Percentiles rank a stretch among this genome's conserved stretches.
Conservation (phyloP, 2,329 filamentous ascomycete genomes). For the Microthyrium microscopicum region DNA sequence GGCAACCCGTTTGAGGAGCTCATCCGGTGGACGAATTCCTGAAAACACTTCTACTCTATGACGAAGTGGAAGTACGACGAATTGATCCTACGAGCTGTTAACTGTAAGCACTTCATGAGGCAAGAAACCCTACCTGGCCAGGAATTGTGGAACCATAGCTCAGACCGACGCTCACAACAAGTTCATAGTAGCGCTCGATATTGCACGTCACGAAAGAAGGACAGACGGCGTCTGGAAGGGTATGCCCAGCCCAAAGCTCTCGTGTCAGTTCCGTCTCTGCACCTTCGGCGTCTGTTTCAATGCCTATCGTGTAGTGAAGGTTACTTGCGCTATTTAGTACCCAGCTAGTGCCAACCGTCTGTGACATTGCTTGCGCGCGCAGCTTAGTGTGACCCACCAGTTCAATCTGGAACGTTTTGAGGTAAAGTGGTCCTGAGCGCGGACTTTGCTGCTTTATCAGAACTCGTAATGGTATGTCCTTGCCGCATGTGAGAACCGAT, state of each 20-base stretch:
- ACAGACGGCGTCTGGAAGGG: conserved; percentile 70
- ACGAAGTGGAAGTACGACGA: conserved; percentile 60
- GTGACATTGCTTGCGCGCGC: conserved; percentile 56
- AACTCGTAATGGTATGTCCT: conserved; percentile 64
- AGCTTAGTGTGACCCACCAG: conserved; percentile 67
- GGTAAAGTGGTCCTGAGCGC: conserved; percentile 51
- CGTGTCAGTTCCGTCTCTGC: conserved; percentile 55
- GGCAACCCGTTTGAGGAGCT: conserved; percentile 52
- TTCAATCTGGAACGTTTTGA: conserved; percentile 67
- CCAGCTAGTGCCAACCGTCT: conserved; percentile 58
- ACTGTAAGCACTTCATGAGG: background rate
- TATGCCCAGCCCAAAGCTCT: conserved; percentile 52
- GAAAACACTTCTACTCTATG: conserved; percentile 73
- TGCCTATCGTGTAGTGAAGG: conserved; percentile 54
- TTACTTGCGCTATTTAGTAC: conserved; percentile 56
- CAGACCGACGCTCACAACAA: conserved; percentile 68
- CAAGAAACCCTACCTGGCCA: background rate
- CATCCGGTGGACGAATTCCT: conserved; percentile 65
- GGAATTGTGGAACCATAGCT: conserved; percentile 44
- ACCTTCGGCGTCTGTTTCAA: conserved; percentile 37
- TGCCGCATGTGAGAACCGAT: conserved; percentile 75
- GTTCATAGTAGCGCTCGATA: conserved; percentile 60
- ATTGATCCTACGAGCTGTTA: conserved; percentile 39
- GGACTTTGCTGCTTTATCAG: conserved; percentile 61
- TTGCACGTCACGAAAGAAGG: conserved; percentile 86